Evolutionary conservation across 2,329 filamentous ascomycete genomes (phyloP).

Genomic region (Juglanconis oblonga): DNA sequence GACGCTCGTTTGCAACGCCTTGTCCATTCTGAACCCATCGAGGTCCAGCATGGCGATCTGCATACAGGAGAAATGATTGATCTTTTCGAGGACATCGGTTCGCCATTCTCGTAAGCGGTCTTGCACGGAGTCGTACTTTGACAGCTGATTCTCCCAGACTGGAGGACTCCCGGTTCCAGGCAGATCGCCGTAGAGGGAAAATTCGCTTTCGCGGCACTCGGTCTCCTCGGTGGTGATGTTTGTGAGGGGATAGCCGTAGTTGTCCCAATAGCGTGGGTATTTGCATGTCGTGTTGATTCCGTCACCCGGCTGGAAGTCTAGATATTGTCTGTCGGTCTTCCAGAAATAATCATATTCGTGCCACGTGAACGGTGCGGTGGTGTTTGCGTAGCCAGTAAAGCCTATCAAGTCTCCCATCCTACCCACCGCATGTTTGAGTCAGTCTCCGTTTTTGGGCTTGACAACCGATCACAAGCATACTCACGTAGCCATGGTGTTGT

Average conservation of each 20-base stretch:
- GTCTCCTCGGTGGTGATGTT: slow-evolving; percentile 36
- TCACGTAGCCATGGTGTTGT: slow-evolving; percentile 63
- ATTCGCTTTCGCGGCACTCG: slow-evolving; percentile 59
- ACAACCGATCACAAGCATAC: slow-evolving; percentile 19
- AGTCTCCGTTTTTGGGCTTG: not conserved
- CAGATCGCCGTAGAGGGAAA: slow-evolving; percentile 61
- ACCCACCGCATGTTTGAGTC: not conserved
- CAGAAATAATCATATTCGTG: slow-evolving; percentile 57
- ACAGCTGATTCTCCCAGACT: slow-evolving; percentile 44
- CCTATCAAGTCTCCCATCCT: slow-evolving; percentile 57
- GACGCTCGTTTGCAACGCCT: slow-evolving; percentile 61
- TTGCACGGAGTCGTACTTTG: slow-evolving; percentile 64
- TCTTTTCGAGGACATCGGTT: slow-evolving; percentile 52
- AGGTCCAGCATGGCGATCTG: slow-evolving; percentile 61
- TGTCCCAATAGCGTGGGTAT: slow-evolving; percentile 64
- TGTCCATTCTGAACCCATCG: slow-evolving; percentile 66
- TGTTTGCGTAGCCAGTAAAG: slow-evolving; percentile 58
- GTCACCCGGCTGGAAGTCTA: slow-evolving; percentile 55
- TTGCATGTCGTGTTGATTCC: slow-evolving; percentile 47
- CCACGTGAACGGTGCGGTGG: slow-evolving; percentile 51
- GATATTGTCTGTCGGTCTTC: slow-evolving; percentile 52
- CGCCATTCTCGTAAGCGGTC: slow-evolving; percentile 65
- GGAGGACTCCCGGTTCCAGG: slow-evolving; percentile 20
- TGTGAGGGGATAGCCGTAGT: slow-evolving; percentile 48
- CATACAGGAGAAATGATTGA: slow-evolving; percentile 62